These are phyloP conservation scores for Batkoa obscura DNA, from an alignment of 371 early-diverging fungal species.

Conservation along the genomic window DNA sequence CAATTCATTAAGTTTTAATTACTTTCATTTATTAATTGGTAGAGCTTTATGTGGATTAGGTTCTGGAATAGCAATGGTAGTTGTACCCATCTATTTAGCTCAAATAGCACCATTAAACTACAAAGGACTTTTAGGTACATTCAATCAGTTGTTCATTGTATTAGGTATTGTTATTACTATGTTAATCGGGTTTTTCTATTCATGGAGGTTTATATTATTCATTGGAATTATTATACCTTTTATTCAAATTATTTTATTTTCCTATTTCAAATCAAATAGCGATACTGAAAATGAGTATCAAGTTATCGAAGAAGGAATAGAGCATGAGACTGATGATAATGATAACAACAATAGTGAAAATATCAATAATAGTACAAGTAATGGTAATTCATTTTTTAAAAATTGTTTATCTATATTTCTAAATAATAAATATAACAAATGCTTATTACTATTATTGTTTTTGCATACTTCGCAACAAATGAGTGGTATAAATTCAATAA, in stretches of 20 bases:
- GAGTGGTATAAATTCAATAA: slow-evolving; percentile 86
- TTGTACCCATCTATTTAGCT: slow-evolving; percentile 69
- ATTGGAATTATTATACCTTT: slow-evolving; percentile 32
- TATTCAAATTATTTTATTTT: slow-evolving; percentile 35
- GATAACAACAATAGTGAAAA: slow-evolving; percentile 33
- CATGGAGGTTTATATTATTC: slow-evolving; percentile 47
- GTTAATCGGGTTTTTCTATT: slow-evolving; percentile 34
- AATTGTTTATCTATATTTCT: not conserved
- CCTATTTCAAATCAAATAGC: slow-evolving; percentile 49
- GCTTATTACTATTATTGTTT: not conserved
- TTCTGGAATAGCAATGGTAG: slow-evolving; percentile 58
- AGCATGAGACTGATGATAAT: slow-evolving; percentile 30
- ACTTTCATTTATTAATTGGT: no score
- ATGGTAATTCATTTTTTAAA: not conserved
- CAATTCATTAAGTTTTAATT: no score
- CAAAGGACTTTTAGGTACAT: slow-evolving; percentile 50
- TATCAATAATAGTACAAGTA: not conserved
- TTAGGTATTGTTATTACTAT: slow-evolving; percentile 58
- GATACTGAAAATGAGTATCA: no score
- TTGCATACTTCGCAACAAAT: slow-evolving; percentile 56
- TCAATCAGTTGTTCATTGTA: slow-evolving; percentile 72
- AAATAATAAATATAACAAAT: not conserved
- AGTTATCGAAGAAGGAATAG: slow-evolving; percentile 31
- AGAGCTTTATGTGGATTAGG: slow-evolving; percentile 74
- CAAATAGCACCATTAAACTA: slow-evolving; percentile 56